These are phyloP conservation scores for Austroboletus eburneus DNA, from an alignment of 768 basidiomycete species.

Conservation along the genomic window DNA sequence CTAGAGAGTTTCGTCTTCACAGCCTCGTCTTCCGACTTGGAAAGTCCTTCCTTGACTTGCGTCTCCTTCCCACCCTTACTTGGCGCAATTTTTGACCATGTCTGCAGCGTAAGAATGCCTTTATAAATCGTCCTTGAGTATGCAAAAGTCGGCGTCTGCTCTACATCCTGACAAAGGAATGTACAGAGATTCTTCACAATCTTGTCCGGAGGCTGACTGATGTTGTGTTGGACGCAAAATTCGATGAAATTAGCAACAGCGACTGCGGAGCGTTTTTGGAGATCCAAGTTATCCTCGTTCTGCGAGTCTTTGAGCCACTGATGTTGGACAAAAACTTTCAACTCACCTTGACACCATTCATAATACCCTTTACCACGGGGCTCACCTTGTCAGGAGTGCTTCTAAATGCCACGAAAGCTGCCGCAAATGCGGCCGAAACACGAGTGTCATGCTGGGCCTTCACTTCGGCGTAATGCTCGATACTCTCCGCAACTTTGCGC, in stretches of 20 bases:
- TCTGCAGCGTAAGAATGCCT: conserved; percentile 76
- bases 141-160: conserved; percentile 86
- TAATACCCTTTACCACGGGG: conserved; percentile 93
- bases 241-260: conserved; percentile 87
- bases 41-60: conserved; percentile 38
- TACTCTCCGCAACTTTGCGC: conserved; percentile 57
- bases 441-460: conserved; percentile 85
- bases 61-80: conserved; percentile 36
- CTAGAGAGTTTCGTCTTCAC: conserved; percentile 68
- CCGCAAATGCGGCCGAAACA: conserved; percentile 85
- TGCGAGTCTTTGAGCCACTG: conserved; percentile 28
- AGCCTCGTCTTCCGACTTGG: conserved; percentile 49
- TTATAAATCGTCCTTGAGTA: conserved; percentile 54
- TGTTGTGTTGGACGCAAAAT: conserved; percentile 70
- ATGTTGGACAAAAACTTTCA: background rate
- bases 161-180: conserved; percentile 89
- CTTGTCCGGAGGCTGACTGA: conserved; percentile 88
- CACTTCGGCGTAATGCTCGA: conserved; percentile 75
- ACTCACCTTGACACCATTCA: conserved; percentile 93
- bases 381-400: conserved; percentile 91
- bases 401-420: conserved; percentile 84
- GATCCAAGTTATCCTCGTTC: conserved; percentile 84
- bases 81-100: conserved; percentile 35
- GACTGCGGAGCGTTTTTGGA: conserved; percentile 83
- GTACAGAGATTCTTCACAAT: conserved; percentile 96